Conservation (phyloP, 2,329 filamentous ascomycete genomes). For the Clarireedia hainanense region DNA sequence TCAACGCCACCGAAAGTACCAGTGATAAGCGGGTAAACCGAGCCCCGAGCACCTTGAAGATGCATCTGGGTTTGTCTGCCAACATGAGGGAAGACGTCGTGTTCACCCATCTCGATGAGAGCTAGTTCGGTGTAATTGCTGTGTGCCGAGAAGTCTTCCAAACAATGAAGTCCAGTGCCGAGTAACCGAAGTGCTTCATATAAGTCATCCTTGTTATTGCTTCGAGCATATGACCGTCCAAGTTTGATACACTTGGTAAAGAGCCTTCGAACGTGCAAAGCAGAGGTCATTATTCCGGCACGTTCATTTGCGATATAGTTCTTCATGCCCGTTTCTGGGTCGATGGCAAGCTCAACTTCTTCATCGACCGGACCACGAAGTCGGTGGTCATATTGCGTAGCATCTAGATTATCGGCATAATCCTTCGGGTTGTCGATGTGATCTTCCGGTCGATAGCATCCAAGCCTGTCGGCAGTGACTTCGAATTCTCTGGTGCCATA, state of each 20-base stretch:
- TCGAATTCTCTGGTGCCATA: slow-evolving; percentile 80
- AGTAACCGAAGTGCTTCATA: slow-evolving; percentile 81
- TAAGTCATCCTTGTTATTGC: slow-evolving; percentile 64
- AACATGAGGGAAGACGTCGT: slow-evolving; percentile 77
- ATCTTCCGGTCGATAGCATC: slow-evolving; percentile 75
- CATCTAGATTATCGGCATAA: slow-evolving; percentile 84
- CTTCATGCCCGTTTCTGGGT: slow-evolving; percentile 72
- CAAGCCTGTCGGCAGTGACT: slow-evolving; percentile 69
- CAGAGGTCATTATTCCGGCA: slow-evolving; percentile 71
- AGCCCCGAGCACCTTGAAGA: slow-evolving; percentile 54
- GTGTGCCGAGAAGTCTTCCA: slow-evolving; percentile 89
- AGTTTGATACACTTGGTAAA: slow-evolving; percentile 70
- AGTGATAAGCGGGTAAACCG: slow-evolving; percentile 77
- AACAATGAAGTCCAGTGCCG: slow-evolving; percentile 81
- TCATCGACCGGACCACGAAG: slow-evolving; percentile 80
- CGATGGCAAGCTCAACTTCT: slow-evolving; percentile 67
- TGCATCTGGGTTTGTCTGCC: slow-evolving; percentile 65
- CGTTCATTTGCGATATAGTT: slow-evolving; percentile 90
- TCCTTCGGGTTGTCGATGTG: slow-evolving; percentile 75
- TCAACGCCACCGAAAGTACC: slow-evolving; percentile 94
- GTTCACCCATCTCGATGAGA: slow-evolving; percentile 78
- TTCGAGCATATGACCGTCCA: slow-evolving; percentile 63
- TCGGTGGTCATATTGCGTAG: slow-evolving; percentile 70
- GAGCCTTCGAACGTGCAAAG: slow-evolving; percentile 65
- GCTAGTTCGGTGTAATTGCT: slow-evolving; percentile 89